Base-by-base conservation (phyloP, 257 asterid species). In the Solanum gracilifrons region DNA sequence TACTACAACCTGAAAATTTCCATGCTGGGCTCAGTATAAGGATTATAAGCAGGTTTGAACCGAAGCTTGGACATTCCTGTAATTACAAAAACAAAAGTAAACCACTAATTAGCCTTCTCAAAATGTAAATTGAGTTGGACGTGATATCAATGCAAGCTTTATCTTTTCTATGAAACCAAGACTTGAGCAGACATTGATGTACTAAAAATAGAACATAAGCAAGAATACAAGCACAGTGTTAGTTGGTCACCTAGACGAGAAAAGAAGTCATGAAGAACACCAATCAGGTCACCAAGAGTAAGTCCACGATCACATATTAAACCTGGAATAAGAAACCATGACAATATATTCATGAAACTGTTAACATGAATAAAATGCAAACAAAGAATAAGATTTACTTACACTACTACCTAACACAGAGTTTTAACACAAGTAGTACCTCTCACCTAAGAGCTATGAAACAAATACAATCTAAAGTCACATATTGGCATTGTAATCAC, bases 21-120 rank as follows among this genome's bases (percentile, higher is more conserved):
- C 99, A 97, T 97, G 93, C 99, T 97, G 90, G 99, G 99, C 87
- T 96, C 98, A 20, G 99, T 96, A 51, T 97, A 97, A 39, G 99
- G 99, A 92, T 97, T 96, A 90, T 97, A 96, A 41, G 99, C 99
- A 72, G 99, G 97, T 92, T 95, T 97, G 93, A 95, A 97, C 88
- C 95, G 95, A 80, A 97, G 95, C 93, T 97, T 95, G 84, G 96
- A 90, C 99, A 95, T 95, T 87, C 99, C 99, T 95, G 90, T 58
- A 86, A 90, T 89, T 71, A 88, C 6, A 79, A 37, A 16, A 74
- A 73, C 41, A 66, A 62, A 84, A 27, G 64, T 36, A 25, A 77
- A 27, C 79, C 16, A 85, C 41, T 10, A 74, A 46, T 80, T 29
- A 29, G 41, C 43, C 68, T 16, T 48, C 85, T 16, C 29, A 80